Evolutionary conservation across 495 filamentous ascomycete species (phyloP), one percentile per base, ranked within the genome.

Genomic region (Pyrenula aspistea): DNA sequence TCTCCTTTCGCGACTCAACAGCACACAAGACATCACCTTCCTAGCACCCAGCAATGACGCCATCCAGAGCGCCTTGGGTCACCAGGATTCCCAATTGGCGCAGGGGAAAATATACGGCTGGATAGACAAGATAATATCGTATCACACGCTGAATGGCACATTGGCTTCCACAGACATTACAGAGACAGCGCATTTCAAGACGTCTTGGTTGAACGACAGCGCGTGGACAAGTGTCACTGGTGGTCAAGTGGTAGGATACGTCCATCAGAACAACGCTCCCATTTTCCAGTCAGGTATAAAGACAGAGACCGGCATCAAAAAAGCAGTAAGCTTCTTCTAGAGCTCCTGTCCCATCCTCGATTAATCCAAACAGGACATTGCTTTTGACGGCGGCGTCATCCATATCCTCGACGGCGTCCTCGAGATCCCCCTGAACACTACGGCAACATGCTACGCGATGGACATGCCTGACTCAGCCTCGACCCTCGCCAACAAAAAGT

Each of bases 381-480:
- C 73, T 58, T 88, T 86, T 68, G 74, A 71, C 31, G 77, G 80
- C 19, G 86, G 86, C 42, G 74, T 83, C 1, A 70, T 87, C 25
- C 85, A 89, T 64, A 67, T 88, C 50, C 79, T 89, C 61, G 78
- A 88, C 65, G 19, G 50, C 50, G 19, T 52, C 20, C 50, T 52
- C 10, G 31, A 42, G 31, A 42, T 42, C 31, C 31, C 31, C 31
- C 15, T 42, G 15, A 42, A 42, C 15, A 42, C 31, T 15, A 42
- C 31, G 31, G 31, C 31, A 4, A 42, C 31, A 42, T 42, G 31
- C 15, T 42, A 42, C 15, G 31, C 31, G 4, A 42, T 42, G 31
- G 31, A 42, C 31, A 42, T 42, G 31, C 31, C 31, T 8, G 15
- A 8, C 8, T 8, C 31, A 8, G 31, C 31, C 4, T 15, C 4